Evolutionary conservation across 768 basidiomycete species (phyloP), one percentile per base, ranked within the genome.

Genomic region (Podaxis sp.): DNA sequence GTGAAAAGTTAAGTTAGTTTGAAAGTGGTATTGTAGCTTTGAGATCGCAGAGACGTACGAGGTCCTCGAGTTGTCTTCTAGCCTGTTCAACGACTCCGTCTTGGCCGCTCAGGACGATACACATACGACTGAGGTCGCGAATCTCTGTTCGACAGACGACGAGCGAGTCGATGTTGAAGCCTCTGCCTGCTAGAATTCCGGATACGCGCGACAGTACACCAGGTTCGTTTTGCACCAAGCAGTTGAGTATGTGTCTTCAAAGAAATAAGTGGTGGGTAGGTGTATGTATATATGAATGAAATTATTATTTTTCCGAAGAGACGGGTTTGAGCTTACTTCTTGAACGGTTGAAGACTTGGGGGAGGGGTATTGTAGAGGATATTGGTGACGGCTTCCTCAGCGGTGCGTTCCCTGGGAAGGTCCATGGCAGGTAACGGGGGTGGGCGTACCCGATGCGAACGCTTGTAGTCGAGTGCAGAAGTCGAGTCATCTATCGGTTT

Each of bases 81-180:
- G 94, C 96, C 74, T 99, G 97, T 76, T 98, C 97, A 57, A 99
- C 91, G 49, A 98, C 96, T 62, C 94, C 93, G 70, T 99, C 97
- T 74, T 99, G 97, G 0, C 97, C 97, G 61, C 87, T 89, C 53
- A 99, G 82, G 66, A 98, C 95, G 74, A 99, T 94, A 72, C 93
- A 97, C 97, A 99, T 99, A 46, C 97, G 86, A 79, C 90, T 93
- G 55, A 98, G 80, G 80, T 99, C 97, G 61, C 94, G 88, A 65
- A 98, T 94, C 76, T 98, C 97, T 40, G 97, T 99, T 57, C 92
- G 86, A 76, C 97, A 99, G 25, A 99, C 97, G 69, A 99, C 97
- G 65, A 99, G 81, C 4, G 96, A 98, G 77, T 99, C 96, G 74
- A 96, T 93, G 80, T 99, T 99, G 82, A 99, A 97, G 3, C 97